These are phyloP conservation scores for Lachnellula subtilissima DNA, from an alignment of 2,329 filamentous ascomycete species.

Conservation along the genomic window DNA sequence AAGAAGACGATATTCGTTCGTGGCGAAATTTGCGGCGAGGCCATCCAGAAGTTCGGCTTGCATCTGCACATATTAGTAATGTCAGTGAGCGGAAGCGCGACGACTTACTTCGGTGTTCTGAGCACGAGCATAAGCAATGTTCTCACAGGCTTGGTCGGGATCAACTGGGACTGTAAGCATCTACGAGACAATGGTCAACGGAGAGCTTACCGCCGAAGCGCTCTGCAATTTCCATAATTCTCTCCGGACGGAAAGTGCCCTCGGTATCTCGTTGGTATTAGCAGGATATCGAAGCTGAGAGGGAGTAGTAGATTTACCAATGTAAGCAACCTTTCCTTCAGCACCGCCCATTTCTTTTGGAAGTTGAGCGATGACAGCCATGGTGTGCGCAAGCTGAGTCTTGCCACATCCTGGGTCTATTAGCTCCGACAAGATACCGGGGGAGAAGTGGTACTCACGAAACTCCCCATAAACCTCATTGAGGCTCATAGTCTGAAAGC, in stretches of 20 bases:
- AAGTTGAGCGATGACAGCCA: conserved; percentile 58
- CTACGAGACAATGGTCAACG: background rate
- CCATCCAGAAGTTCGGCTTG: conserved; percentile 56
- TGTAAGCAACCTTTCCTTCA: conserved; percentile 65
- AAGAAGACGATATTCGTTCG: conserved; percentile 60
- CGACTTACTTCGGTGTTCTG: conserved; percentile 53
- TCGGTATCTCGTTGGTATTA: conserved; percentile 44
- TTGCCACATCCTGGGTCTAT: conserved; percentile 52
- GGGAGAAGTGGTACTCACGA: conserved; percentile 31
- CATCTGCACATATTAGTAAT: conserved; percentile 36
- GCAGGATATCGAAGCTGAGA: background rate
- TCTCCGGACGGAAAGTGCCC: conserved; percentile 62
- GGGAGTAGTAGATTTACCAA: conserved; percentile 41
- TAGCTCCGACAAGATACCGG: background rate
- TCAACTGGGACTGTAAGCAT: conserved; percentile 40
- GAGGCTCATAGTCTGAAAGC: conserved; percentile 67
- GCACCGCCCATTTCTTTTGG: conserved; percentile 59
- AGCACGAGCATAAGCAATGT: conserved; percentile 61
- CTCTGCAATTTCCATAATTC: conserved; percentile 62
- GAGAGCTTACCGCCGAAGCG: conserved; percentile 47
- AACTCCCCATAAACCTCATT: conserved; percentile 60
- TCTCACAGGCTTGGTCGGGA: conserved; percentile 55
- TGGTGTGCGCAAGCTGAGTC: conserved; percentile 64
- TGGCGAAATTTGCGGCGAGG: conserved; percentile 55
- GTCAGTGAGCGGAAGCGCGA: background rate